Base-by-base conservation (phyloP, 306 rosid genomes). In the Cucurbita pepo region DNA sequence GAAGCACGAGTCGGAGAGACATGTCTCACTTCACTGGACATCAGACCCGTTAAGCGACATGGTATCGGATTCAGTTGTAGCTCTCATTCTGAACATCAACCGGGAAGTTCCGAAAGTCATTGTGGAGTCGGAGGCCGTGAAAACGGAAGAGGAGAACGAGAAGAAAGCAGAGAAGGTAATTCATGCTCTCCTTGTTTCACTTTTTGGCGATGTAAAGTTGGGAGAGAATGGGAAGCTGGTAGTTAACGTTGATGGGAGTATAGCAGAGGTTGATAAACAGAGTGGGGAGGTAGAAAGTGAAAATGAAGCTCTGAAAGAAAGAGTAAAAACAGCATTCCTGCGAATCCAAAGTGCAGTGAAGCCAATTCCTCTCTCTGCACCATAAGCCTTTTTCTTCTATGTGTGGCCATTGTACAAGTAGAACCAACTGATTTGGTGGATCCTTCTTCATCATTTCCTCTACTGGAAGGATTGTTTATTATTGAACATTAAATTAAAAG, bases 21-120 rank as follows among this genome's bases (percentile, higher is more conserved):
- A 90, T 71, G 53, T 93, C 45, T 90, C 98, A 50, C 81, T 93
- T 78, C 96, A 93, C 81, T 93, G 98, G 98, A 30, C 79, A 10
- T 87, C 98, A 8, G 96, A 93, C 79, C 98, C 97, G 13, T 82
- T 90, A 25, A 87, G 94, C 67, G 96, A 93, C 77, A 87, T 90
- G 96, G 97, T 93, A 2, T 93, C 97, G 1, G 94, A 93, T 77
- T 93, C 98, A 0, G 53, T 93, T 69, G 89, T 93, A 72, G 96
- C 98, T 73, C 84, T 93, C 59, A 63, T 93, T 72, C 76, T 90
- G 48, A 88, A 86, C 53, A 93, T 93, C 81, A 87, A 75, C 79
- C 82, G 96, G 0, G 95, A 92, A 50, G 56, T 85, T 41, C 96
- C 96, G 16, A 90, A 86, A 82, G 73, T 90, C 56, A 82, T 88